These are phyloP conservation scores for Scedosporium boydii DNA, from an alignment of 2,329 filamentous ascomycete genomes.

Conservation along the genomic window DNA sequence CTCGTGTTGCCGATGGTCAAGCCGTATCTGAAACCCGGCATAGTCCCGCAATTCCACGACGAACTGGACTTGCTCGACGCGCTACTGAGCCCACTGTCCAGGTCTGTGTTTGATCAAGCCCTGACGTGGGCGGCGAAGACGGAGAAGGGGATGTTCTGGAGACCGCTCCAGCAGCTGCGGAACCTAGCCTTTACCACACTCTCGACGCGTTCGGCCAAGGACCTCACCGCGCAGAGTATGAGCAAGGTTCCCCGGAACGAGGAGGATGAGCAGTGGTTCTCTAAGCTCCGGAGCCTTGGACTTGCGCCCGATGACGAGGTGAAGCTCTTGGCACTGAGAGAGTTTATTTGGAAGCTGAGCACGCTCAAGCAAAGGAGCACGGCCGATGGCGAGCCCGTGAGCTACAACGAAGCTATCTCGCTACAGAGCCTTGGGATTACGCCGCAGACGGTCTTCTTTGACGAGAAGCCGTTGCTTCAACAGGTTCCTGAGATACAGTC, in stretches of 20 bases:
- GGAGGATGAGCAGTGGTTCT: constrained; percentile 91
- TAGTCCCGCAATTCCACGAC: constrained; percentile 51
- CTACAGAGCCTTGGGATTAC: constrained; percentile 68
- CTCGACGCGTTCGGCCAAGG: constrained; percentile 44
- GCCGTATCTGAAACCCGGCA: constrained; percentile 69
- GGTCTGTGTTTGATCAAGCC: constrained; percentile 75
- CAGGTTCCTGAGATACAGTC: constrained; percentile 20
- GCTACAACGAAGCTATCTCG: constrained; percentile 57
- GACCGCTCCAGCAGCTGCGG: constrained; percentile 58
- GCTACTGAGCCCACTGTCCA: constrained; percentile 71
- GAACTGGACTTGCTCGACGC: constrained; percentile 70
- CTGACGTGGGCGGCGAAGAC: constrained; percentile 75
- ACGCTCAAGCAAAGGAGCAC: constrained; percentile 55
- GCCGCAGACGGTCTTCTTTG: constrained; percentile 86
- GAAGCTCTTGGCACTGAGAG: constrained; percentile 75
- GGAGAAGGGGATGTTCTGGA: constrained; percentile 84
- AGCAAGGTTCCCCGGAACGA: constrained; percentile 66
- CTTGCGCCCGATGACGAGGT: constrained; percentile 76
- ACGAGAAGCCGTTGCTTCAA: constrained; percentile 53
- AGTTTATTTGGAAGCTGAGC: constrained; percentile 85
- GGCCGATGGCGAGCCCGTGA: constrained; percentile 20
- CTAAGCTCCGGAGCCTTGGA: constrained; percentile 73
- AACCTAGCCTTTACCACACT: constrained; percentile 50
- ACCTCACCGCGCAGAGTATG: constrained; percentile 47
- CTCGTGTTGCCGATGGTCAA: constrained; percentile 71